A percentile compares a stretch with the other conserved stretches of the same genome.
Evolutionary conservation across 176 grass and related monocot genomes (phyloP).

Genomic region (Lolium perenne): DNA sequence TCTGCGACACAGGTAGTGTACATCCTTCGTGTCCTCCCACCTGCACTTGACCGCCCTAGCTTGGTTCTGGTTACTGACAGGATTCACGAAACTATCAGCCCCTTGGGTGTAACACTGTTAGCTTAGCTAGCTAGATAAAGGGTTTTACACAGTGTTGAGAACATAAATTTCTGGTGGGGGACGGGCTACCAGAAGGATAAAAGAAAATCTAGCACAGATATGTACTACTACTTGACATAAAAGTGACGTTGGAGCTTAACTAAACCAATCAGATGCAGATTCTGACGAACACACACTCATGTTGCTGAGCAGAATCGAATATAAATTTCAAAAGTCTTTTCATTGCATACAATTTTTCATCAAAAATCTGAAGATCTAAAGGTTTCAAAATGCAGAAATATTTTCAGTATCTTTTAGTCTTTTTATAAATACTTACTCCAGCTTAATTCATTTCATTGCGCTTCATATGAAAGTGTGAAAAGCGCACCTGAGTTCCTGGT

Average conservation of each 20-base stretch:
- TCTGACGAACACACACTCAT: neutral
- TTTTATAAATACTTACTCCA: too few relatives aligned
- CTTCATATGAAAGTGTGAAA: too few relatives aligned
- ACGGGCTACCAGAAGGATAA: too few relatives aligned
- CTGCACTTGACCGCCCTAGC: neutral
- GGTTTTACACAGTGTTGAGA: neutral
- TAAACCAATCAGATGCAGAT: neutral
- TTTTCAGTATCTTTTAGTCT: too few relatives aligned
- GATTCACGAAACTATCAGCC: neutral
- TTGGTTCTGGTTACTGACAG: neutral
- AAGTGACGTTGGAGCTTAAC: neutral
- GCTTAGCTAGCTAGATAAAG: neutral
- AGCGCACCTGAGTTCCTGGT: too few relatives aligned
- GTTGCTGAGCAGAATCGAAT: neutral
- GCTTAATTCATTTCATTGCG: too few relatives aligned
- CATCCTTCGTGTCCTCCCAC: slow-evolving; percentile 23
- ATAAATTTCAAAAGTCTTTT: neutral
- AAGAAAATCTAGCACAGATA: neutral
- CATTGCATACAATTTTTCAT: neutral
- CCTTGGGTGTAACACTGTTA: too few relatives aligned
- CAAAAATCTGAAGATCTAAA: too few relatives aligned
- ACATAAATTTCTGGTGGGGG: neutral
- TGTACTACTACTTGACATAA: neutral
- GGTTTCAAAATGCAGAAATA: too few relatives aligned
- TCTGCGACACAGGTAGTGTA: neutral